Percentiles rank a stretch among this genome's conserved stretches.
phyloP scores from a whole-genome alignment of 2,329 filamentous ascomycete genomes.

The Botrytis paeoniae region DNA sequence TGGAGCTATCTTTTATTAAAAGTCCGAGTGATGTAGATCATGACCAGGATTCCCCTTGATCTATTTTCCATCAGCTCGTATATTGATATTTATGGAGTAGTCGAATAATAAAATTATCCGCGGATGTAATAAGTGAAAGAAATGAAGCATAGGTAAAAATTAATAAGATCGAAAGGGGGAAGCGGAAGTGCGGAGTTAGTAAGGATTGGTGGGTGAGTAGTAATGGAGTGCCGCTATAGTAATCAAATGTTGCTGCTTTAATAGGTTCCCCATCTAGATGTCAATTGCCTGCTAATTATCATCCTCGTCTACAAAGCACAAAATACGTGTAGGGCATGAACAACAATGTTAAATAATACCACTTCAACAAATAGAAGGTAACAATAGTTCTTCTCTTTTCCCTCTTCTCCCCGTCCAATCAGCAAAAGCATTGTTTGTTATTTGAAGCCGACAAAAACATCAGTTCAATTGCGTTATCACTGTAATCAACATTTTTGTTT shows the following conservation, averaged over 20 bases:
- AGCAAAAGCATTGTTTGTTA: neutral
- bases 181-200: neutral
- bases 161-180: neutral
- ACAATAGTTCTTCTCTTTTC: neutral
- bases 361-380: neutral
- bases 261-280: neutral
- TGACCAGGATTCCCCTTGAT: neutral
- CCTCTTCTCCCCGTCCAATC: neutral
- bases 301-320: neutral
- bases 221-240: neutral
- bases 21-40: neutral
- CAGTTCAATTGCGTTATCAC: neutral
- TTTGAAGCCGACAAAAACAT: neutral
- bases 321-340: neutral
- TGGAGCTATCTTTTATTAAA: neutral
- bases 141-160: neutral
- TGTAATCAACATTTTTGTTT: neutral
- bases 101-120: neutral
- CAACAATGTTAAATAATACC: neutral
- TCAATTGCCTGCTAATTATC: neutral
- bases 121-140: neutral
- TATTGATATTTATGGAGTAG: neutral
- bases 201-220: neutral
- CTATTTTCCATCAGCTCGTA: neutral
- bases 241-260: neutral